Conservation (phyloP, 148 eudicot genomes). For the Pharnaceum exiguum region DNA sequence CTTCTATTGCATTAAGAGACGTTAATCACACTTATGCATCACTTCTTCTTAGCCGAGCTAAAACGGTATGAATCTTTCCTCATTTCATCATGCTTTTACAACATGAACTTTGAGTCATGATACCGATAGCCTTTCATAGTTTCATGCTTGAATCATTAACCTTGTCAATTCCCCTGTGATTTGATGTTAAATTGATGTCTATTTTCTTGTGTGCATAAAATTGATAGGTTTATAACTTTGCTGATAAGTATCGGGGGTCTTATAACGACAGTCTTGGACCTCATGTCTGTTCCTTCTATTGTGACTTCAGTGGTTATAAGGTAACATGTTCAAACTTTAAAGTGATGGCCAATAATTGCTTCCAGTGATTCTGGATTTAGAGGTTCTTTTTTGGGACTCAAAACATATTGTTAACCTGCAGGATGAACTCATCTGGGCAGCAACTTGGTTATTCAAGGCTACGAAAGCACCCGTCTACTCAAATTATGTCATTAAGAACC, state of each 20-base stretch:
- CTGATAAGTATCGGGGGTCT: slow-evolving; percentile 51
- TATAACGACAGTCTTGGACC: slow-evolving; percentile 42
- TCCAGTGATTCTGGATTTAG: no score
- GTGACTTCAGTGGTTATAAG: slow-evolving; percentile 34
- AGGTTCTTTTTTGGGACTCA: no score
- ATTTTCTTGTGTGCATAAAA: not conserved
- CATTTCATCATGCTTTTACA: no score
- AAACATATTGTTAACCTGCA: no score
- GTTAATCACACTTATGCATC: slow-evolving; percentile 32
- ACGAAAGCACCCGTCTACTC: slow-evolving; percentile 32
- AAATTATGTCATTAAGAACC: slow-evolving; percentile 35
- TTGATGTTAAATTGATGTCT: no score
- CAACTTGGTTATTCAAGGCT: slow-evolving; percentile 66
- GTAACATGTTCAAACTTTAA: slow-evolving; percentile 28
- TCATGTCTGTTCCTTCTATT: slow-evolving; percentile 28
- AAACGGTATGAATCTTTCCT: slow-evolving; percentile 22
- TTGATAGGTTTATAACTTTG: slow-evolving; percentile 55
- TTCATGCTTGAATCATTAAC: no score
- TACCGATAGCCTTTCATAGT: no score
- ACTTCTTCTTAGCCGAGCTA: slow-evolving; percentile 40
- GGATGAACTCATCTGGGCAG: slow-evolving; percentile 77
- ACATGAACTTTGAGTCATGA: no score
- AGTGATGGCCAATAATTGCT: no score
- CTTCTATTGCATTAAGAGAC: slow-evolving; percentile 41
- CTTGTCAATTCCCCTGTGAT: no score